Conservation (phyloP, 2,329 filamentous ascomycete genomes). For the Claviceps sp. region DNA sequence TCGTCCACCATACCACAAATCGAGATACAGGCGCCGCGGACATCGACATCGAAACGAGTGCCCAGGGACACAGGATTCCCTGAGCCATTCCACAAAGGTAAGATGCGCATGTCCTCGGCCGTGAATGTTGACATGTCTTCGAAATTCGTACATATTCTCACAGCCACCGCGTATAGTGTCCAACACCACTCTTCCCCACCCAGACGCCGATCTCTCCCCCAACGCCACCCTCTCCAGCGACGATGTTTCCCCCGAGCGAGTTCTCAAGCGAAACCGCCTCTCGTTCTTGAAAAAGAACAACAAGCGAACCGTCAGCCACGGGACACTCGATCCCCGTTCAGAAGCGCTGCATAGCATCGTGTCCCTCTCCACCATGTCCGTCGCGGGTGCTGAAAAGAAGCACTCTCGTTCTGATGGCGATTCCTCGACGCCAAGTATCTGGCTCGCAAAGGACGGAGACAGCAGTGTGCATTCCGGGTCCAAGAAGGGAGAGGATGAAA, state of each 20-base stretch:
- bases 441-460: constrained; percentile 23
- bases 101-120: constrained; percentile 9
- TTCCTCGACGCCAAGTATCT: constrained; percentile 16
- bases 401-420: constrained; percentile 10
- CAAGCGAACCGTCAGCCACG: constrained; percentile 33
- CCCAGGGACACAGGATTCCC: constrained; percentile 37
- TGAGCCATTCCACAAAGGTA: constrained; percentile 34
- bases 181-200: constrained; percentile 50
- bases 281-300: constrained; percentile 34
- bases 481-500: constrained; percentile 17
- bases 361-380: constrained; percentile 17
- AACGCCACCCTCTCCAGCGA: constrained; percentile 43
- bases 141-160: not conserved
- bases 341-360: constrained; percentile 19
- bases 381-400: constrained; percentile 12
- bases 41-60: constrained; percentile 12
- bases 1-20: constrained; percentile 10
- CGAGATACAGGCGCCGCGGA: constrained; percentile 15
- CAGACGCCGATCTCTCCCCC: constrained; percentile 44
- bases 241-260: constrained; percentile 32
- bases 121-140: not conserved
- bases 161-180: constrained; percentile 19
- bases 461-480: constrained; percentile 22
- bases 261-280: constrained; percentile 29
- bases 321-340: constrained; percentile 26